Conservation (phyloP, 257 asterid species). For the Asclepias syriaca region DNA sequence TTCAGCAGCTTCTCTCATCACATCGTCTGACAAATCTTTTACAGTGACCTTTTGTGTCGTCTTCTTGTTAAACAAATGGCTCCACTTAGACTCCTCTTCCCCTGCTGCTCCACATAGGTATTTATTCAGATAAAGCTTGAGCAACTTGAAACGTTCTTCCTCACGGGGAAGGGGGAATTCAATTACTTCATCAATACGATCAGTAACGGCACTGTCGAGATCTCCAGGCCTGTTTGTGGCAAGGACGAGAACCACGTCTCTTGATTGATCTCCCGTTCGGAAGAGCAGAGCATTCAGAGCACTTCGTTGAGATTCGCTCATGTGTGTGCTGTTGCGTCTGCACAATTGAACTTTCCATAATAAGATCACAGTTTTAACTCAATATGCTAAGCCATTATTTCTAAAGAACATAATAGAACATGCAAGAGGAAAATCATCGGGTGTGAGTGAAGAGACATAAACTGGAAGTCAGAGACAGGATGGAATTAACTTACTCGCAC, state of each 20-base stretch:
- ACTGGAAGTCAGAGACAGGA: not conserved
- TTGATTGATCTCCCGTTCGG: slow-evolving; percentile 95
- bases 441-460: no score
- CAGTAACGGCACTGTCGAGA: slow-evolving; percentile 86
- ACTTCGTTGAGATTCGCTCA: slow-evolving; percentile 98
- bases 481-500: slow-evolving; percentile 74
- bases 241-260: slow-evolving; percentile 90
- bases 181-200: slow-evolving; percentile 94
- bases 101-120: slow-evolving; percentile 47
- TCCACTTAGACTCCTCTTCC: slow-evolving; percentile 41
- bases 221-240: slow-evolving; percentile 97
- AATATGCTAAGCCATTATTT: not conserved
- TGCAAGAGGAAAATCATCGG: not conserved
- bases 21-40: slow-evolving; percentile 60
- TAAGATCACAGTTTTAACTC: not conserved
- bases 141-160: slow-evolving; percentile 79
- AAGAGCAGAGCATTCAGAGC: slow-evolving; percentile 86
- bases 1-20: slow-evolving; percentile 60
- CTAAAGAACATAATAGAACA: not conserved
- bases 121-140: slow-evolving; percentile 76
- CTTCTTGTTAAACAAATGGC: slow-evolving; percentile 46
- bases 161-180: slow-evolving; percentile 90
- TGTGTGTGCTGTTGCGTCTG: slow-evolving; percentile 88
- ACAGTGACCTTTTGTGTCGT: slow-evolving; percentile 51
- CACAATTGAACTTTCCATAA: slow-evolving; percentile 9